phyloP scores from a whole-genome alignment of 306 rosid genomes.

The Rubus idaeus region DNA sequence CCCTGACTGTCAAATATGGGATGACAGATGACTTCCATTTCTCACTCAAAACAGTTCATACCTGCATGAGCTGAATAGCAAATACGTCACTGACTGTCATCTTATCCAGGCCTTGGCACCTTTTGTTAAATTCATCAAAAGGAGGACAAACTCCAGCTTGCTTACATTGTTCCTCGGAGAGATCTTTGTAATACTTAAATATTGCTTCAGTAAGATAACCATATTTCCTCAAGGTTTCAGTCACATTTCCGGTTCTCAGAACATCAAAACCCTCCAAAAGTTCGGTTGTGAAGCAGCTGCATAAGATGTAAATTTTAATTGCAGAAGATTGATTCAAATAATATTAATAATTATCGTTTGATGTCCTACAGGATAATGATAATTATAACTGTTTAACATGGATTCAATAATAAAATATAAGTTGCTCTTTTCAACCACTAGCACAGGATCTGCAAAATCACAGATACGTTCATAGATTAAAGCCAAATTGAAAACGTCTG shows the following conservation, averaged over 20 bases:
- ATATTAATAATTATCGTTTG: background rate
- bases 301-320: constrained; percentile 4
- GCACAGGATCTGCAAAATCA: background rate
- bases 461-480: too few species aligned
- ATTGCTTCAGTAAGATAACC: constrained; percentile 85
- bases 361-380: background rate
- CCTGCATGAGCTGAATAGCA: constrained; percentile 98
- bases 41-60: constrained; percentile 19
- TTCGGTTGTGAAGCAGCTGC: constrained; percentile 95
- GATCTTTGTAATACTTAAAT: constrained; percentile 58
- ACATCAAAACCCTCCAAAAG: constrained; percentile 94
- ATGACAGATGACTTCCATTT: constrained; percentile 4
- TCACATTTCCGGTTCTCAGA: constrained; percentile 85
- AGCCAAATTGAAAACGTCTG: background rate
- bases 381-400: background rate
- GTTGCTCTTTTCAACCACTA: background rate
- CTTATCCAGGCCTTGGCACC: constrained; percentile 80
- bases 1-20: constrained; percentile 3
- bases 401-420: background rate
- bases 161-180: constrained; percentile 40
- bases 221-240: constrained; percentile 86
- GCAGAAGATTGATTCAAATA: background rate
- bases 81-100: constrained; percentile 88
- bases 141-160: constrained; percentile 54
- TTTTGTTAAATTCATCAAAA: constrained; percentile 56